phyloP scores from a whole-genome alignment of 2,329 filamentous ascomycete genomes.

The Malbranchea zuffiana region DNA sequence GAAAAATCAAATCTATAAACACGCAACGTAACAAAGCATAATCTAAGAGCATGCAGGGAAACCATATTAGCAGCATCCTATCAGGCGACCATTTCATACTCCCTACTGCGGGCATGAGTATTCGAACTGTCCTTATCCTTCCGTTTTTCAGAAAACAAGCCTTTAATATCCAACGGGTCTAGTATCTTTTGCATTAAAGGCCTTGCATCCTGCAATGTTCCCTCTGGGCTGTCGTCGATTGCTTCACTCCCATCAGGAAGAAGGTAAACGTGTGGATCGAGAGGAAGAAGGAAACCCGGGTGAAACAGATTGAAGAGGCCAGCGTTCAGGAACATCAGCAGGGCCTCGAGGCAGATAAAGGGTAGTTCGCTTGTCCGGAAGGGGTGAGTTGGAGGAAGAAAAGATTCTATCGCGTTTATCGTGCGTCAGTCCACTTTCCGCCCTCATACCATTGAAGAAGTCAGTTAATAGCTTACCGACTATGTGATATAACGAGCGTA shows the following conservation, averaged over 20 bases:
- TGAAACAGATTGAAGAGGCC: conserved; percentile 11
- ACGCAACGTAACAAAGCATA: too few relatives aligned
- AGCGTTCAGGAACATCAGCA: conserved; percentile 9
- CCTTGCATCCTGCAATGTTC: conserved; percentile 6
- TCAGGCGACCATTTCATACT: conserved; percentile 2
- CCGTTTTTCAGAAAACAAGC: conserved; percentile 6
- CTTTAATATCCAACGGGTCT: conserved; percentile 11
- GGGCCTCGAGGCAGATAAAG: conserved; percentile 8
- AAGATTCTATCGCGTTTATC: conserved; percentile 6
- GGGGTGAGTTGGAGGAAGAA: conserved; percentile 7
- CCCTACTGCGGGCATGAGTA: background rate
- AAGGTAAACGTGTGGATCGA: conserved; percentile 7
- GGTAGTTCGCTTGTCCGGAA: conserved; percentile 9
- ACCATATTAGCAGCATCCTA: too few relatives aligned
- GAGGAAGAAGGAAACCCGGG: conserved; percentile 8
- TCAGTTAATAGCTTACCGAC: conserved; percentile 8
- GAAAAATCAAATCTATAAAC: too few relatives aligned
- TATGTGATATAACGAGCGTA: conserved; percentile 12
- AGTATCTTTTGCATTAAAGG: conserved; percentile 8
- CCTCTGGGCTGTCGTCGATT: conserved; percentile 6
- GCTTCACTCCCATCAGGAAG: conserved; percentile 6
- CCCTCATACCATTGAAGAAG: background rate
- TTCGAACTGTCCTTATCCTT: background rate
- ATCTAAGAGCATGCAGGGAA: too few relatives aligned
- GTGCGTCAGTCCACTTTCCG: too few relatives aligned